These are phyloP conservation scores for Setaria viridis DNA, from an alignment of 202 grass and related monocot genomes.

Conservation along the genomic window DNA sequence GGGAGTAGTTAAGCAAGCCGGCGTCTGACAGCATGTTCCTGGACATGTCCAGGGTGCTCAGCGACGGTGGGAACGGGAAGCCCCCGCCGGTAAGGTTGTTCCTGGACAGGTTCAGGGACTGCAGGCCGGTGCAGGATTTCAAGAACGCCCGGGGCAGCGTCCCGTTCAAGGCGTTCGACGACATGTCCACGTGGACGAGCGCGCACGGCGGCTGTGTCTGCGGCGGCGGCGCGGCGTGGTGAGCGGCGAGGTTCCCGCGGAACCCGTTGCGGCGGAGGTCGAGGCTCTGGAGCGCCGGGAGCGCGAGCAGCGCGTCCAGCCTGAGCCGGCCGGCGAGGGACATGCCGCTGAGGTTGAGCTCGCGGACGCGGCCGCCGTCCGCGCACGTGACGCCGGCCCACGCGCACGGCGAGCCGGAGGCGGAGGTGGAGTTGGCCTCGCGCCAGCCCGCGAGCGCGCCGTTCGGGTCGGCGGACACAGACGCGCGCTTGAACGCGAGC, in stretches of 20 bases:
- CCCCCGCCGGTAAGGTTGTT: conserved; percentile 57
- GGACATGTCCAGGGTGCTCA: conserved; percentile 61
- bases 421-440: background rate
- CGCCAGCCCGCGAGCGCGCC: conserved; percentile 50
- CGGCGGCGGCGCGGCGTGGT: conserved; percentile 1
- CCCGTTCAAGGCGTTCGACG: conserved; percentile 55
- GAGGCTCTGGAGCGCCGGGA: conserved; percentile 46
- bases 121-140: conserved; percentile 45
- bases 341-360: conserved; percentile 58
- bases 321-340: conserved; percentile 54
- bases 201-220: conserved; percentile 33
- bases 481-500: conserved; percentile 64
- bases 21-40: conserved; percentile 56
- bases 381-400: conserved; percentile 52
- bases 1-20: conserved; percentile 59
- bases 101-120: conserved; percentile 59
- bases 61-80: conserved; percentile 53
- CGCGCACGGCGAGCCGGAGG: conserved; percentile 36
- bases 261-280: conserved; percentile 61
- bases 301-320: conserved; percentile 50
- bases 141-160: conserved; percentile 44
- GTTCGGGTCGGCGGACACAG: conserved; percentile 55
- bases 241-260: conserved; percentile 52
- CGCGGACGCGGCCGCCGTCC: conserved; percentile 26
- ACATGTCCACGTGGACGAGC: conserved; percentile 55